phyloP scores from a whole-genome alignment of 1,139 yeast genomes.

The Yamadazyma songkhlaensis region DNA sequence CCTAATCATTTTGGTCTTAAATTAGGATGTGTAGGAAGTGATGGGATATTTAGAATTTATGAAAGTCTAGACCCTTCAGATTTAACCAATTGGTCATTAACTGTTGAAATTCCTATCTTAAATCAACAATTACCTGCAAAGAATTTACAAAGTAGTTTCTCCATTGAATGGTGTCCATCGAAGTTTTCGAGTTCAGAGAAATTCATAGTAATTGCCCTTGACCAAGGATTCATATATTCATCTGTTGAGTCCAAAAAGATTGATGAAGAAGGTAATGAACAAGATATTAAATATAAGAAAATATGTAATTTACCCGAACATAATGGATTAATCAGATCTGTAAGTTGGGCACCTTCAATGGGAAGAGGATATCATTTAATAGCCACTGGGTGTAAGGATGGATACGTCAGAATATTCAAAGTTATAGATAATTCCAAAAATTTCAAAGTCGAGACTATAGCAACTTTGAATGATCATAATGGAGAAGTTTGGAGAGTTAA shows the following conservation, averaged over 20 bases:
- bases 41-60: conserved; percentile 81
- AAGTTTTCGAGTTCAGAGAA: conserved; percentile 72
- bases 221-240: conserved; percentile 78
- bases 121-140: conserved; percentile 62
- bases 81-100: conserved; percentile 74
- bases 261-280: conserved; percentile 14
- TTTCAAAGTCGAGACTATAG: conserved; percentile 35
- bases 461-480: conserved; percentile 63
- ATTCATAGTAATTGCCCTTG: conserved; percentile 81
- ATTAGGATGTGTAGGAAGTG: conserved; percentile 86
- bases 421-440: conserved; percentile 43
- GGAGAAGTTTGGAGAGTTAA: conserved; percentile 95
- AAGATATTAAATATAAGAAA: conserved; percentile 25
- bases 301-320: conserved; percentile 65
- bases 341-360: conserved; percentile 97
- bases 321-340: conserved; percentile 80
- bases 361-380: conserved; percentile 84
- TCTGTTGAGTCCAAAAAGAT: conserved; percentile 12
- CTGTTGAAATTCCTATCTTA: conserved; percentile 70
- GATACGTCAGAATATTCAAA: conserved; percentile 81
- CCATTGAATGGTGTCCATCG: conserved; percentile 92
- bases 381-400: conserved; percentile 97
- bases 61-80: conserved; percentile 90
- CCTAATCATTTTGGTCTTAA: conserved; percentile 83
- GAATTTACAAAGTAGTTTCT: conserved; percentile 82